Percentiles rank a stretch among this genome's conserved stretches.
Conservation (phyloP, 306 rosid genomes). For the Quercus aquifolioides region DNA sequence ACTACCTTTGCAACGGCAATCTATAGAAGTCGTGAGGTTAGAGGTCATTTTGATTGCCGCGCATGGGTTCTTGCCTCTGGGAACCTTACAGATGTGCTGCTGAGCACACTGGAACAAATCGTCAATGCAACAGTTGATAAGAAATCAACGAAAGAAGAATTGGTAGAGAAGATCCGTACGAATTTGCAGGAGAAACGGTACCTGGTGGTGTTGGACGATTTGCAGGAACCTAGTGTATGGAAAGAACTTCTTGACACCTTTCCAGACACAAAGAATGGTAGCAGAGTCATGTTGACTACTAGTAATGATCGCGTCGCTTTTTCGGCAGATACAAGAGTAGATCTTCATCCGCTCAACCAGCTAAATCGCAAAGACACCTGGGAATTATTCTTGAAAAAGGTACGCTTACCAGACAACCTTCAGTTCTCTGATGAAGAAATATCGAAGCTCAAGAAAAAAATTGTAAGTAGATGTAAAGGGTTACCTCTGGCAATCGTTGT, state of each 20-base stretch:
- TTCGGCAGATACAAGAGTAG: not conserved
- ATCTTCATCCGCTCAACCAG: not conserved
- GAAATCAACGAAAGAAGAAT: not conserved
- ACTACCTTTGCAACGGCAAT: not conserved
- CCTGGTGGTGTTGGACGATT: not conserved
- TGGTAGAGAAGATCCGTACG: not conserved
- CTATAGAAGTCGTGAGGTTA: not conserved
- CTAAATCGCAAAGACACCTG: not conserved
- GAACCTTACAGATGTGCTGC: not conserved
- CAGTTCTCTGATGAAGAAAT: not conserved
- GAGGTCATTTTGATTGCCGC: not conserved
- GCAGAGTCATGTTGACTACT: not conserved
- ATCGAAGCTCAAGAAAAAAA: too few relatives aligned
- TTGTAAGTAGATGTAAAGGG: not conserved
- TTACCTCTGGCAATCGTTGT: not conserved
- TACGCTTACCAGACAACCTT: not conserved
- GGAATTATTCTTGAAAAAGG: not conserved
- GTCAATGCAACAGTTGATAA: not conserved
- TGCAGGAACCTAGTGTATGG: not conserved
- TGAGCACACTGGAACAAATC: not conserved
- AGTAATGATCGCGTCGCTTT: not conserved
- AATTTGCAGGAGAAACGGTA: not conserved
- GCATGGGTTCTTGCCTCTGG: not conserved
- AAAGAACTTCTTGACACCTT: not conserved
- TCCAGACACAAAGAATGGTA: not conserved